Percentiles rank a stretch among this genome's conserved stretches.
Conservation (phyloP, 495 filamentous ascomycete genomes). For the Hyaloscypha variabilis region DNA sequence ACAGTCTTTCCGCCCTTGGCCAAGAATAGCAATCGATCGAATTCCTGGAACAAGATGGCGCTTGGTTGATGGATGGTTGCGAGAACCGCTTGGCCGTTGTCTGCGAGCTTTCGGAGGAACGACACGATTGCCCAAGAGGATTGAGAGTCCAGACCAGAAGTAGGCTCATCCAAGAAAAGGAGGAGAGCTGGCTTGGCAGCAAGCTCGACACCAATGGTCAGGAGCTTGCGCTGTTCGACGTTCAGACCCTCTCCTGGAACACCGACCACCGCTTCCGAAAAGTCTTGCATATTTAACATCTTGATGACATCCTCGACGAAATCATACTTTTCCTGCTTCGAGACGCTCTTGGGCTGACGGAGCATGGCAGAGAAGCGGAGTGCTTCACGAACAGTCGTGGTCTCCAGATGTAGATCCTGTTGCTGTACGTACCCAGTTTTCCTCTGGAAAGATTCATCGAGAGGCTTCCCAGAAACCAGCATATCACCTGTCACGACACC, state of each 20-base stretch:
- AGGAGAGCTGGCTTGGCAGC: conserved; percentile 88
- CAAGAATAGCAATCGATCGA: conserved; percentile 81
- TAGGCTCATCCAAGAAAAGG: conserved; percentile 87
- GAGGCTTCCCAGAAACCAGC: conserved; percentile 75
- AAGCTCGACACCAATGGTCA: conserved; percentile 91
- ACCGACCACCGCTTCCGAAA: conserved; percentile 86
- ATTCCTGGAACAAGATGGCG: conserved; percentile 87
- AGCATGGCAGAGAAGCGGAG: conserved; percentile 82
- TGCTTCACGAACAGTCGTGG: conserved; percentile 84
- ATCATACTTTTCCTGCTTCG: conserved; percentile 73
- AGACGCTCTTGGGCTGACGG: conserved; percentile 73
- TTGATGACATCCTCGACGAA: conserved; percentile 93
- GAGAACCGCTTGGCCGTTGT: conserved; percentile 83
- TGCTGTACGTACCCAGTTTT: conserved; percentile 97
- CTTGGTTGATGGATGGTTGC: conserved; percentile 95
- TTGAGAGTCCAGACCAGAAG: conserved; percentile 52
- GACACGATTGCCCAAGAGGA: conserved; percentile 84
- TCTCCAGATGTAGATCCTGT: conserved; percentile 88
- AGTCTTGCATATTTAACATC: conserved; percentile 85
- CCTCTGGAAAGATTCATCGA: conserved; percentile 83
- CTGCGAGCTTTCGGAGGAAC: conserved; percentile 78
- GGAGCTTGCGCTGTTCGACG: conserved; percentile 86
- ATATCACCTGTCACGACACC: conserved; percentile 86
- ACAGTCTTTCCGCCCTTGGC: conserved; percentile 74
- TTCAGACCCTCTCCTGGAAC: conserved; percentile 88